A percentile compares a stretch with the other conserved stretches of the same genome.
phyloP scores from a whole-genome alignment of 768 basidiomycete genomes.

The Podaxis pistillaris region DNA sequence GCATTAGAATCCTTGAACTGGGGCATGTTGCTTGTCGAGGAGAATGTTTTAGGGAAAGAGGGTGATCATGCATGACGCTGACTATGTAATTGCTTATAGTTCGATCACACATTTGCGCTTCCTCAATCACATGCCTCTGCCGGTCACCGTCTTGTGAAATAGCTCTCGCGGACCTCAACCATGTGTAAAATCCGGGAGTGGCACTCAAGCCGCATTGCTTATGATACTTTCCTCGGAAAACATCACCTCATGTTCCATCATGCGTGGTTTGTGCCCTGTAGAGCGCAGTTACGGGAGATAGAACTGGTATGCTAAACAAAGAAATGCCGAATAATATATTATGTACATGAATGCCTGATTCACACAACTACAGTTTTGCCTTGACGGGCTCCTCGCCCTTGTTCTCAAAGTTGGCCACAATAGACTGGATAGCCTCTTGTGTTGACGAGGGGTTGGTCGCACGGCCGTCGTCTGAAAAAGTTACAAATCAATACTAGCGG shows the following conservation, averaged over 20 bases:
- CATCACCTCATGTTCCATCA: too few relatives aligned
- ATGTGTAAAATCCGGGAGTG: background rate
- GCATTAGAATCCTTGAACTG: constrained; percentile 43
- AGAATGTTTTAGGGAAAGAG: background rate
- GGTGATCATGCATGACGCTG: background rate
- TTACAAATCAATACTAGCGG: background rate
- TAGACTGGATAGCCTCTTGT: constrained; percentile 73
- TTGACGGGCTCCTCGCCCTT: constrained; percentile 38
- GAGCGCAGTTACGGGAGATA: background rate
- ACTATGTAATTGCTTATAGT: background rate
- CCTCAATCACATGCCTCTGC: constrained; percentile 2
- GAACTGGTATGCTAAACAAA: background rate
- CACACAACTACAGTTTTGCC: constrained; percentile 47
- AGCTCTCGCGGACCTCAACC: background rate
- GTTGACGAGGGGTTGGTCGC: constrained; percentile 78
- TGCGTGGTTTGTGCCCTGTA: too few relatives aligned
- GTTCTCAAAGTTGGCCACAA: constrained; percentile 53
- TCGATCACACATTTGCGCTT: background rate
- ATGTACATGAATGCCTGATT: background rate
- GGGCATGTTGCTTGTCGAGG: constrained; percentile 25
- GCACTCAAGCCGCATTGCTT: background rate
- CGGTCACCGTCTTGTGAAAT: background rate
- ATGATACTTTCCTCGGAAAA: too few relatives aligned
- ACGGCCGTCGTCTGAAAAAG: constrained; percentile 64
- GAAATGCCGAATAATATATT: background rate